A percentile compares a stretch with the other conserved stretches of the same genome.
Evolutionary conservation across 140 eudicot genomes (phyloP).

Genomic region (Oenanthe javanica): DNA sequence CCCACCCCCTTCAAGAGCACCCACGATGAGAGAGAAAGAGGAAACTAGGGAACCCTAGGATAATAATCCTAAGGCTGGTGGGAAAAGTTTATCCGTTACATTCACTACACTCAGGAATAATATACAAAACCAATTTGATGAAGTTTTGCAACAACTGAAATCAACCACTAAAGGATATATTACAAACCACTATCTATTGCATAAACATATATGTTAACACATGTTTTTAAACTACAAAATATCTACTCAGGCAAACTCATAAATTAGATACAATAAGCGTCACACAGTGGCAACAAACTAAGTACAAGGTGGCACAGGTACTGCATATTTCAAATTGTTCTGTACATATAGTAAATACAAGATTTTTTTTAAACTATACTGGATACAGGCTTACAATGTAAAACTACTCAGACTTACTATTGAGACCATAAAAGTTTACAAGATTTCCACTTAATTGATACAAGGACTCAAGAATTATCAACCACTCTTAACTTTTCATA

Average conservation of each 20-base stretch:
- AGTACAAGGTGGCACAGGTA: background rate
- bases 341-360: background rate
- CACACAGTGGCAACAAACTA: background rate
- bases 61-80: background rate
- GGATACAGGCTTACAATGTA: background rate
- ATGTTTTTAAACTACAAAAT: background rate
- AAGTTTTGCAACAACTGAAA: background rate
- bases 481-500: background rate
- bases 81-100: background rate
- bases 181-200: background rate
- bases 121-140: background rate
- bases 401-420: background rate
- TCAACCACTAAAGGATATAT: background rate
- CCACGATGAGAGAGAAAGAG: background rate
- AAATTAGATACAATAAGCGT: background rate
- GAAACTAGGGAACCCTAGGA: background rate
- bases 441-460: background rate
- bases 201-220: background rate
- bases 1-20: background rate
- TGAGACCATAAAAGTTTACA: background rate
- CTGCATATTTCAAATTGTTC: background rate
- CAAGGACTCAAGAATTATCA: background rate
- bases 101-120: background rate
- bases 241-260: background rate
- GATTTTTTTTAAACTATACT: background rate